Evolutionary conservation across 495 filamentous ascomycete species (phyloP).

Genomic region (Hamigera avellanea): DNA sequence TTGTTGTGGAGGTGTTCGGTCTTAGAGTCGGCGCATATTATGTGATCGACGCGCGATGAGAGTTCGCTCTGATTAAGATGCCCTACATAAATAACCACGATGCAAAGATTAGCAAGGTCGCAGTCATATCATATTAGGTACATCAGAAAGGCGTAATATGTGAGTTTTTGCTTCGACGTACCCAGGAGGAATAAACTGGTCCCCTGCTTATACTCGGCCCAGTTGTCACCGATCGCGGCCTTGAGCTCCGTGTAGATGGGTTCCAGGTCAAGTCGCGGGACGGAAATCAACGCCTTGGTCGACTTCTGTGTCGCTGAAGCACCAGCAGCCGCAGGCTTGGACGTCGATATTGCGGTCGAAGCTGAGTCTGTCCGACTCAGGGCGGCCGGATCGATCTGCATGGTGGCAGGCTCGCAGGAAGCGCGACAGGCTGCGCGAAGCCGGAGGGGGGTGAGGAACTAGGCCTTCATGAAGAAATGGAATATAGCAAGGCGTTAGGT

Average conservation of each 20-base stretch:
- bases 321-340: slow-evolving; percentile 46
- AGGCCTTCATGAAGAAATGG: slow-evolving; percentile 31
- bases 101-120: too few relatives aligned
- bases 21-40: slow-evolving; percentile 57
- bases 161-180: slow-evolving; percentile 39
- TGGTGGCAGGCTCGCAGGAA: slow-evolving; percentile 33
- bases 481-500: slow-evolving; percentile 2
- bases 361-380: slow-evolving; percentile 58
- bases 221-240: slow-evolving; percentile 67
- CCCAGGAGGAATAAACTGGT: slow-evolving; percentile 72
- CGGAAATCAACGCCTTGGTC: slow-evolving; percentile 49
- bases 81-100: slow-evolving; percentile 40
- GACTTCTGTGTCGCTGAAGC: slow-evolving; percentile 42
- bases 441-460: slow-evolving; percentile 20
- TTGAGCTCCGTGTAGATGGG: slow-evolving; percentile 83
- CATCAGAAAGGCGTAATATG: slow-evolving; percentile 10
- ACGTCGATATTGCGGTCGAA: slow-evolving; percentile 39
- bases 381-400: slow-evolving; percentile 82
- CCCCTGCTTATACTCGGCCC: slow-evolving; percentile 79
- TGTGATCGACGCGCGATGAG: slow-evolving; percentile 58
- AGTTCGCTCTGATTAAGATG: slow-evolving; percentile 79
- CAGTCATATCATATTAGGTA: too few relatives aligned
- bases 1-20: slow-evolving; percentile 83
- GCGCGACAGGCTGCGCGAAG: slow-evolving; percentile 37
- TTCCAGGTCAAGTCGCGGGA: slow-evolving; percentile 82